A percentile compares a stretch with the other conserved stretches of the same genome.
phyloP scores from a whole-genome alignment of 495 filamentous ascomycete genomes.

The Tirmania nivea region DNA sequence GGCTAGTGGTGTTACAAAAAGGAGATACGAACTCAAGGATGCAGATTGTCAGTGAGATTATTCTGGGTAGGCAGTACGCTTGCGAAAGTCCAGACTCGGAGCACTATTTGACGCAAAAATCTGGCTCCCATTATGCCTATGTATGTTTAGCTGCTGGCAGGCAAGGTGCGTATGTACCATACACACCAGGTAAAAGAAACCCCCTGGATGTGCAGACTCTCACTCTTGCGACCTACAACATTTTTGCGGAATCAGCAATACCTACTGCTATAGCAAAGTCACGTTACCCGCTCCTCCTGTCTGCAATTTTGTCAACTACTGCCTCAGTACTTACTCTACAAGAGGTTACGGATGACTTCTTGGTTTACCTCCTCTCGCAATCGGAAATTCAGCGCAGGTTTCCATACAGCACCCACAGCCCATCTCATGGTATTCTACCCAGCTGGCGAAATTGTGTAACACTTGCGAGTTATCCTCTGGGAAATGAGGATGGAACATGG shows the following conservation, averaged over 20 bases:
- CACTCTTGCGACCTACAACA: constrained; percentile 32
- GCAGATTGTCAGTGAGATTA: constrained; percentile 20
- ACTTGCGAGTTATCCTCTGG: constrained; percentile 24
- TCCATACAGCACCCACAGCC: constrained; percentile 30
- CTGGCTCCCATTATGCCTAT: too few relatives aligned
- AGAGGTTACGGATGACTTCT: constrained; percentile 36
- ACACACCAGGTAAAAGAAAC: too few relatives aligned
- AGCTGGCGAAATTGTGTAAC: constrained; percentile 33
- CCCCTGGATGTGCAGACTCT: constrained; percentile 14
- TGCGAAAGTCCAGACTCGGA: too few relatives aligned
- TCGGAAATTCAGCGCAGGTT: constrained; percentile 25
- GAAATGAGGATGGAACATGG: constrained; percentile 25
- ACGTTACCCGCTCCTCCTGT: constrained; percentile 29
- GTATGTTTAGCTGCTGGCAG: too few relatives aligned
- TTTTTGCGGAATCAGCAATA: constrained; percentile 31
- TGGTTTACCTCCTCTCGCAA: constrained; percentile 28
- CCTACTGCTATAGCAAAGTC: constrained; percentile 22
- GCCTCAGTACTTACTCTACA: constrained; percentile 33
- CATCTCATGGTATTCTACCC: constrained; percentile 27
- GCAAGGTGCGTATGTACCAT: too few relatives aligned
- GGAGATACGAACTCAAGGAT: constrained; percentile 25
- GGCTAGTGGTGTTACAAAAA: constrained; percentile 28
- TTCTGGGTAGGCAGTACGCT: constrained; percentile 3
- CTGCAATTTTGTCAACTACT: constrained; percentile 17
- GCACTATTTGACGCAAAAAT: too few relatives aligned